Evolutionary conservation across 2,329 filamentous ascomycete genomes (phyloP).

Genomic region (Tolypocladium pustulatum): DNA sequence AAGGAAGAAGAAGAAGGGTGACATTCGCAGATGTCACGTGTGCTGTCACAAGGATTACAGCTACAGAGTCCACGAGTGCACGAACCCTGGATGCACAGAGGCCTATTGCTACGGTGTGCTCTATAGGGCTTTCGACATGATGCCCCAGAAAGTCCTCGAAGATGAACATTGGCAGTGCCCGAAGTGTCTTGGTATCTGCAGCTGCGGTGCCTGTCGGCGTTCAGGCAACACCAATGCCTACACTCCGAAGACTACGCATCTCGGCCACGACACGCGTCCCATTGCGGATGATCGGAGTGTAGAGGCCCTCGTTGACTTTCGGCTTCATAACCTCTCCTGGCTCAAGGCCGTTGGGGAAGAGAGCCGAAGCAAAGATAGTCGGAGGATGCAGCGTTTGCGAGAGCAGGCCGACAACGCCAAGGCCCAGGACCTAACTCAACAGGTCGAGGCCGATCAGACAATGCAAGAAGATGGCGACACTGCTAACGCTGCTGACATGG

Average conservation of each 20-base stretch:
- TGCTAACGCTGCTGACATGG: background rate
- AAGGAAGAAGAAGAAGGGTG: conserved; percentile 41
- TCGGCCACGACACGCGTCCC: conserved; percentile 84
- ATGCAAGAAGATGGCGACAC: conserved; percentile 8
- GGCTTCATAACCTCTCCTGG: conserved; percentile 79
- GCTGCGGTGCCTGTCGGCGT: conserved; percentile 69
- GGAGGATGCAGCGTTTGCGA: conserved; percentile 45
- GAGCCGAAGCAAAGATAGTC: conserved; percentile 44
- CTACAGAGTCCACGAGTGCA: conserved; percentile 80
- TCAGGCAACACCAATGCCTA: conserved; percentile 62
- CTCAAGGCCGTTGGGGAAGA: conserved; percentile 52
- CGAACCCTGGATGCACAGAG: conserved; percentile 54
- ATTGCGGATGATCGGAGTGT: conserved; percentile 87
- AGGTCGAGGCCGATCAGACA: conserved; percentile 14
- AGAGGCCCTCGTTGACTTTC: conserved; percentile 84
- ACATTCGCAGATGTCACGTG: conserved; percentile 62
- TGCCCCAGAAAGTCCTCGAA: conserved; percentile 75
- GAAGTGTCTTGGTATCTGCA: conserved; percentile 76
- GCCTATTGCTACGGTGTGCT: conserved; percentile 90
- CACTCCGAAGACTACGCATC: conserved; percentile 72
- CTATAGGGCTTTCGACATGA: conserved; percentile 82
- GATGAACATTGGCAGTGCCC: conserved; percentile 80
- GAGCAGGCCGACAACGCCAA: conserved; percentile 48
- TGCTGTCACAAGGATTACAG: conserved; percentile 70
- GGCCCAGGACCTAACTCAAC: conserved; percentile 32